Evolutionary conservation across 306 rosid species (phyloP), one percentile per base, ranked within the genome.

Genomic region (Vigna mungo): DNA sequence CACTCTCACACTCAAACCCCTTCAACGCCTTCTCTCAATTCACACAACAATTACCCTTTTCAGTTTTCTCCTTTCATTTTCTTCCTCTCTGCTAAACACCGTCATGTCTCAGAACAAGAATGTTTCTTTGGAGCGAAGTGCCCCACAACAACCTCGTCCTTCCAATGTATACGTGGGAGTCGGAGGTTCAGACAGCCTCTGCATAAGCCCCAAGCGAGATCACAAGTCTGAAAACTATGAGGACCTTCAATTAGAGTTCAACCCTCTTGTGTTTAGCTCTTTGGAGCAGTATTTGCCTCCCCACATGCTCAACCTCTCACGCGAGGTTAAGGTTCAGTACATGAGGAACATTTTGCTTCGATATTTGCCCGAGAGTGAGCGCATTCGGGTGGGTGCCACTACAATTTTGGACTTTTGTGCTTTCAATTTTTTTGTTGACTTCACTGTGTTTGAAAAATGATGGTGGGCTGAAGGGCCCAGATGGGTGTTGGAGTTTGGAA

Each of bases 171-270:
- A 82, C 58, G 82, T 87, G 20, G 75, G 58, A 53, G 67, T 27
- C 3, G 76, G 60, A 63, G 75, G 74, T 56, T 65, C 82, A 23
- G 71, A 47, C 56, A 85, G 86, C 80, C 90, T 90, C 83, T 83
- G 90, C 9, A 53, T 77, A 71, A 87, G 18, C 63, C 97, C 97
- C 12, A 84, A 76, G 77, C 78, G 34, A 21, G 95, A 88, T 70
- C 98, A 95, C 89, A 83, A 62, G 79, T 73, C 98, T 10, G 98
- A 95, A 5, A 88, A 76, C 79, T 95, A 95, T 46, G 96, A 89
- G 11, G 98, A 87, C 73, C 73, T 95, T 39, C 85, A 80, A 69
- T 76, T 86, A 87, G 97, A 90, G 53, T 92, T 90, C 79, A 86
- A 88, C 51, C 98, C 93, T 11, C 84, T 88, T 5, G 88, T 95